These are phyloP conservation scores for Cladorrhinum sp. DNA, from an alignment of 2,329 filamentous ascomycete genomes.

Conservation along the genomic window DNA sequence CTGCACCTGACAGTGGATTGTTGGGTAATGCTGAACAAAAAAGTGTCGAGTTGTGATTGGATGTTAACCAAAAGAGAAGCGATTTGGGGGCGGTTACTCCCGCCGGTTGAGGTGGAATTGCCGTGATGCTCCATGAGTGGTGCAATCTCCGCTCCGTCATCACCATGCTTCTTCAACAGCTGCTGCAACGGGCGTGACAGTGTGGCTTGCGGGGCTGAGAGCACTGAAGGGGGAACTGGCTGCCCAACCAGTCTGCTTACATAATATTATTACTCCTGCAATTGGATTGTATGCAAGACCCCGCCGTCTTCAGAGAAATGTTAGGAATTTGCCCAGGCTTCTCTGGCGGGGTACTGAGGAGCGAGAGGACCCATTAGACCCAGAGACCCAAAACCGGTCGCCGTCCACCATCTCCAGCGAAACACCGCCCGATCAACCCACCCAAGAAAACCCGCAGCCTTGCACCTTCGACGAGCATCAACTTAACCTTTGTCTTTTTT, in stretches of 20 bases:
- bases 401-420: conserved; percentile 10
- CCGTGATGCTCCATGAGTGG: not conserved
- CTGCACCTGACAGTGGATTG: not conserved
- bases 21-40: not conserved
- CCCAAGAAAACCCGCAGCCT: not conserved
- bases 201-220: not conserved
- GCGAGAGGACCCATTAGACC: not conserved
- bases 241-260: conserved; percentile 13
- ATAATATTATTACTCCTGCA: conserved; percentile 10
- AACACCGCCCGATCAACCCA: conserved; percentile 10
- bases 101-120: not conserved
- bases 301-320: conserved; percentile 4
- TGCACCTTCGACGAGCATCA: not conserved
- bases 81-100: not conserved
- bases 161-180: not conserved
- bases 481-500: not conserved
- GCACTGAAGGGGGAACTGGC: not conserved
- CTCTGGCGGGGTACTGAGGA: conserved; percentile 15
- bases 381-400: conserved; percentile 8
- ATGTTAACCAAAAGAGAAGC: not conserved
- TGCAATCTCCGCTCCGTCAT: not conserved
- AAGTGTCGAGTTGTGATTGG: not conserved
- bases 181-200: not conserved
- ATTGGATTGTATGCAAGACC: not conserved
- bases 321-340: conserved; percentile 14